Evolutionary conservation across 2,329 filamentous ascomycete species (phyloP).

Genomic region (Volutella citrinella): DNA sequence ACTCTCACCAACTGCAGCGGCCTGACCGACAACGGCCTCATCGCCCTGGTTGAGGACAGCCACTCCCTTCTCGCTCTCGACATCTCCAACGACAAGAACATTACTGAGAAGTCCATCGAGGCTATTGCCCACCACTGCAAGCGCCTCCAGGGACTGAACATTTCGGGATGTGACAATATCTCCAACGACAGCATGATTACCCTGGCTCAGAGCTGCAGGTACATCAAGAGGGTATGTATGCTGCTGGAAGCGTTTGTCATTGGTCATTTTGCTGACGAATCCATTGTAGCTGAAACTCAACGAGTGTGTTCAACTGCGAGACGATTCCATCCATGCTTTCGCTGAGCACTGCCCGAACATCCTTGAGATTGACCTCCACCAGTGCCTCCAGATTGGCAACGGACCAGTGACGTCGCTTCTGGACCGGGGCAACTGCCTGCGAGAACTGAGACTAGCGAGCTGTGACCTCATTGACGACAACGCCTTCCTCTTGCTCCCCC

Average conservation of each 20-base stretch:
- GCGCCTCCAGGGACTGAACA: constrained; percentile 86
- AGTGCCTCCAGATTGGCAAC: constrained; percentile 78
- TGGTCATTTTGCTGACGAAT: constrained; percentile 27
- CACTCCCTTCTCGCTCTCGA: constrained; percentile 82
- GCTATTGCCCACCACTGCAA: constrained; percentile 78
- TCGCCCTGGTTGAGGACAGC: constrained; percentile 75
- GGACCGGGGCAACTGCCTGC: constrained; percentile 74
- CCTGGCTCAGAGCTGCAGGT: constrained; percentile 78
- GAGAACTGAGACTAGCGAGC: constrained; percentile 82
- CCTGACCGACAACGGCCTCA: constrained; percentile 80
- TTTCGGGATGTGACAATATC: constrained; percentile 80
- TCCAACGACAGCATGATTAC: constrained; percentile 81
- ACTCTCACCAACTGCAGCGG: constrained; percentile 87
- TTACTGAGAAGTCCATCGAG: constrained; percentile 78
- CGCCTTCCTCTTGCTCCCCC: constrained; percentile 80
- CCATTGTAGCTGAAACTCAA: constrained; percentile 79
- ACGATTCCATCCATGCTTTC: constrained; percentile 79
- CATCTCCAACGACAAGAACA: constrained; percentile 78
- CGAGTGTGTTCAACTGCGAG: constrained; percentile 80
- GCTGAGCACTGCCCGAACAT: constrained; percentile 87
- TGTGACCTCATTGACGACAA: constrained; percentile 81
- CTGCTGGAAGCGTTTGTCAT: constrained; percentile 1
- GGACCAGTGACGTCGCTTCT: constrained; percentile 79
- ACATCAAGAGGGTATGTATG: constrained; percentile 74
- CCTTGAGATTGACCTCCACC: constrained; percentile 92